Base-by-base conservation (phyloP, 495 filamentous ascomycete species). In the Xylaria scruposa region DNA sequence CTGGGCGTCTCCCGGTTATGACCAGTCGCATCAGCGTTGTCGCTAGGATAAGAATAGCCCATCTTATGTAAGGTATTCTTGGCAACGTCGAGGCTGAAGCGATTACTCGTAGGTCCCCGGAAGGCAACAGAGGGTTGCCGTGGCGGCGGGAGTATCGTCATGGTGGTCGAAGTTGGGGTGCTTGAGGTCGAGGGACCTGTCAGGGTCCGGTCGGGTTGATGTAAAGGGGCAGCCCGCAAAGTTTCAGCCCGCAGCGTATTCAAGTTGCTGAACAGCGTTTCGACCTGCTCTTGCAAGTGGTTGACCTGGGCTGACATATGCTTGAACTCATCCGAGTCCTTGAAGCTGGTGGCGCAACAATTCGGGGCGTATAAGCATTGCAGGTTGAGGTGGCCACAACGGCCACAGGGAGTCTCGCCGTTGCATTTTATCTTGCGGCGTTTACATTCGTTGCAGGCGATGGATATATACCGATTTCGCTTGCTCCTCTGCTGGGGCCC, bases 401-500 rank as follows among this genome's bases (percentile, higher is more conserved):
- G 88, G 73, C 91, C 89, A 74, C 94, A 97, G 0, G 94, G 94
- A 0, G 84, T 89, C 76, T 96, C 87, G 53, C 94, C 94, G 79
- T 96, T 95, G 82, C 94, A 97, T 78, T 96, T 96, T 81, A 97
- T 97, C 82, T 97, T 97, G 62, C 94, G 90, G 31, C 93, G 86
- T 76, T 96, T 97, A 82, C 94, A 97, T 78, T 95, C 93, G 74
- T 94, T 95, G 77, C 92, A 94, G 76, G 94, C 94, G 75, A 97
- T 96, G 46, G 93, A 94, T 78, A 96, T 95, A 83, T 97, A 97
- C 73, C 85, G 75, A 76, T 92, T 92, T 67, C 90, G 82, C 80
- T 92, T 92, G 73, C 87, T 87, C 67, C 89, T 76, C 73, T 85
- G 85, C 79, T 88, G 86, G 66, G 70, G 70, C 21, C 51, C 70